Evolutionary conservation across 169 alveolate genomes (phyloP), one percentile per base, ranked within the genome.

Genomic region (Plasmodium fragile): DNA sequence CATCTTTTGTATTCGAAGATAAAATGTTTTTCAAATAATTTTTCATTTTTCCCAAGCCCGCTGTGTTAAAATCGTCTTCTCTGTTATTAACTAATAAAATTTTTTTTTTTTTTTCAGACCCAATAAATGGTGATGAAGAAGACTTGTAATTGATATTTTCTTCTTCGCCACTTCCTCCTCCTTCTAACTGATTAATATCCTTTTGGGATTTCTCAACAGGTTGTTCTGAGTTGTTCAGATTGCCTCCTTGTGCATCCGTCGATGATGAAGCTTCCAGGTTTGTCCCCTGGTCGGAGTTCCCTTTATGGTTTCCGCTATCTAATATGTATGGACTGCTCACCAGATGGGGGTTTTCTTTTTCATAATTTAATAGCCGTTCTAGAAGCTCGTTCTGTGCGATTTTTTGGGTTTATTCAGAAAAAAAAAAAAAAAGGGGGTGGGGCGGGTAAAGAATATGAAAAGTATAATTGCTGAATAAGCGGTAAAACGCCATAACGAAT

Each of bases 361-460:
- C 93, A 78, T 87, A 69, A 55, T 87, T 87, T 78, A 87, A 49
- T 41, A 87, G 72, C 18, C 93, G 79, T 39, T 87, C 93, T 78
- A 87, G 71, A 30, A 87, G 81, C 81, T 87, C 93, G 45, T 87
- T 87, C 93, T 87, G 52, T 32, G 41, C 25, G 13, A 25, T 65
- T 65, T 65, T 65, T 65, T 18, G 2, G 13, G 36, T 65, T 65
- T 36, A 59, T 13, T 16, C n/a, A 39, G 36, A 65, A 22, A n/a
- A 65, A 22, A 65, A 65, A 25, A n/a, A 59, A 59, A 53, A 7
- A 13, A 4, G 0, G 36, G 75, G 28, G 30, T 10, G 8, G 10
- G 41, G 75, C 2, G 5, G 13, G 75, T 4, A 10, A 6, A 39
- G n/a, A 34, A 73, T 73, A 32, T 2, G 82, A 18, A 8, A n/a